Evolutionary conservation across 2,329 filamentous ascomycete species (phyloP).

Genomic region (Phialophora expanda): DNA sequence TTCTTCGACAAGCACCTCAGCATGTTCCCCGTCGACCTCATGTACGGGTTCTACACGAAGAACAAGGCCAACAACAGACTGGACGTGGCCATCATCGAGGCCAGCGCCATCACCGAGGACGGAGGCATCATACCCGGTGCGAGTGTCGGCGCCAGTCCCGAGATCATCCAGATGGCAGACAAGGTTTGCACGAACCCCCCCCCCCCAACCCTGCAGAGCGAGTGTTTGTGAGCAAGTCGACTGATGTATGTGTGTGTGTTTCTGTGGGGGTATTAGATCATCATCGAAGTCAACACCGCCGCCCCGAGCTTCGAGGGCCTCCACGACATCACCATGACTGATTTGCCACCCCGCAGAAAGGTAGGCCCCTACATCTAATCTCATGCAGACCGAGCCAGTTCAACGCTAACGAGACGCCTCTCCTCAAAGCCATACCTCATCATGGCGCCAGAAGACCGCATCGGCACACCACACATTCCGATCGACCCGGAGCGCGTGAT

Average conservation of each 20-base stretch:
- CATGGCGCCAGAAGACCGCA: constrained; percentile 83
- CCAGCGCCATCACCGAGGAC: constrained; percentile 83
- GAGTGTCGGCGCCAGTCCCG: constrained; percentile 81
- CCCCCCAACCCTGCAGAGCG: not conserved
- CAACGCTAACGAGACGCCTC: not conserved
- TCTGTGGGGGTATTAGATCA: constrained; percentile 57
- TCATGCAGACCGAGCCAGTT: no score
- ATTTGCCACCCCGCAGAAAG: constrained; percentile 78
- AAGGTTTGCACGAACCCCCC: constrained; percentile 58
- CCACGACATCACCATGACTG: constrained; percentile 90
- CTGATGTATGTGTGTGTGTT: not conserved
- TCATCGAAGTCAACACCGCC: constrained; percentile 89
- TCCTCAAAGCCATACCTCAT: constrained; percentile 63
- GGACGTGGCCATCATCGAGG: constrained; percentile 84
- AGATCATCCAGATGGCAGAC: constrained; percentile 87
- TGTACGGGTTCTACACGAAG: constrained; percentile 78
- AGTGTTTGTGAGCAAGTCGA: not conserved
- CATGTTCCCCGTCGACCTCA: constrained; percentile 87
- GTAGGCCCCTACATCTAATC: constrained; percentile 43
- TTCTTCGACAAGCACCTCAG: constrained; percentile 94
- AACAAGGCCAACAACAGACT: constrained; percentile 74
- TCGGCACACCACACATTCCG: constrained; percentile 80
- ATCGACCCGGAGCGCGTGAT: constrained; percentile 84
- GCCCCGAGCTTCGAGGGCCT: constrained; percentile 84
- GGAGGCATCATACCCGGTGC: constrained; percentile 88